phyloP scores from a whole-genome alignment of 208 protist species.

The Trypanosoma cruzi region DNA sequence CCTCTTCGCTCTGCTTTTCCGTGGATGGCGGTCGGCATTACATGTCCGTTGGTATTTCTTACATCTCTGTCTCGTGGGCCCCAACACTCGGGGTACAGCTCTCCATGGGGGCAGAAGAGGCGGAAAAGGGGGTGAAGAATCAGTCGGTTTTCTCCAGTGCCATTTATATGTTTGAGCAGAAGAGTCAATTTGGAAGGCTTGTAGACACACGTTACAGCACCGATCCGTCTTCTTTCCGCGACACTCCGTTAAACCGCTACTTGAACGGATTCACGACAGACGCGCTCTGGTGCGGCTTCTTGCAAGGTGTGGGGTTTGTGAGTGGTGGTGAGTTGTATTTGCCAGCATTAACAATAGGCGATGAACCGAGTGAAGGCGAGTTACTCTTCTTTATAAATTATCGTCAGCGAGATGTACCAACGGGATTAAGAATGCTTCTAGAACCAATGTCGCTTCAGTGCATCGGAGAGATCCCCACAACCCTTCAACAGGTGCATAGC shows the following conservation, averaged over 20 bases:
- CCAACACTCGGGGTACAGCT: constrained; percentile 53
- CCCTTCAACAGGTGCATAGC: constrained; percentile 27
- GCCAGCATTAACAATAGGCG: constrained; percentile 27
- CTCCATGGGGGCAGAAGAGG: constrained; percentile 12
- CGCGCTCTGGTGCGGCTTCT: constrained; percentile 68
- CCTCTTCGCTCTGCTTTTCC: constrained; percentile 65
- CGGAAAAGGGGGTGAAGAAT: constrained; percentile 23
- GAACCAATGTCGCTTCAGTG: constrained; percentile 40
- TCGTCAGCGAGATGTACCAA: constrained; percentile 18
- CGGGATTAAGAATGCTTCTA: constrained; percentile 27
- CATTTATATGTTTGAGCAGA: constrained; percentile 41
- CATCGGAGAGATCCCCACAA: constrained; percentile 26
- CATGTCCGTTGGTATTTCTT: constrained; percentile 57
- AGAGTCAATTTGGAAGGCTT: constrained; percentile 41
- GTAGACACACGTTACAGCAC: constrained; percentile 55
- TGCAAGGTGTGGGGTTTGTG: constrained; percentile 45
- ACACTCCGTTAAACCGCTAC: constrained; percentile 30
- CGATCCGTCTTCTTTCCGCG: constrained; percentile 13
- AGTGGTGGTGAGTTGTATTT: constrained; percentile 56
- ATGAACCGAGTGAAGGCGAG: background rate
- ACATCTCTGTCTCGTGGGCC: constrained; percentile 62
- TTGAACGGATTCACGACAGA: constrained; percentile 48
- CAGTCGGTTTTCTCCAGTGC: constrained; percentile 22
- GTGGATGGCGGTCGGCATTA: constrained; percentile 68
- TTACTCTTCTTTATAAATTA: constrained; percentile 17